Evolutionary conservation across 2,329 filamentous ascomycete genomes (phyloP).

Genomic region (Zarea fungicola): DNA sequence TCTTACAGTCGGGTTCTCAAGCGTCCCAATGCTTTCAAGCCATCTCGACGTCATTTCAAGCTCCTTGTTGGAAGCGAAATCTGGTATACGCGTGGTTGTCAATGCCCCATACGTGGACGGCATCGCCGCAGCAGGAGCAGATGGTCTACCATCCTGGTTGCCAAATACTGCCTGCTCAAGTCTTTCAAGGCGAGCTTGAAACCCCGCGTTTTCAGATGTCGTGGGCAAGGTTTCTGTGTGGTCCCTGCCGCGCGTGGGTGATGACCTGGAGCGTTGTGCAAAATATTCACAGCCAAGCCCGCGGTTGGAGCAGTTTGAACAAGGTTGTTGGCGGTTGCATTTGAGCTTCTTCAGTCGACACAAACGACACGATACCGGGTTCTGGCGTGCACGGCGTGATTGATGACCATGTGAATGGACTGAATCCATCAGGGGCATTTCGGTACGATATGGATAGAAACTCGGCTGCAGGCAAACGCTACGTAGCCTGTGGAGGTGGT

Average conservation of each 20-base stretch:
- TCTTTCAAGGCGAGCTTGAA: background rate
- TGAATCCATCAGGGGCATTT: background rate
- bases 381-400: background rate
- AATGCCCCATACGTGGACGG: background rate
- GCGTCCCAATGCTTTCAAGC: background rate
- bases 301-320: constrained; percentile 1
- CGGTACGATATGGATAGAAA: too few relatives aligned
- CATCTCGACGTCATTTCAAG: background rate
- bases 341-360: background rate
- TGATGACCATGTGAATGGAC: background rate
- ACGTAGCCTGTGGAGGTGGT: too few relatives aligned
- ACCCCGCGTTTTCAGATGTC: background rate
- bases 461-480: too few relatives aligned
- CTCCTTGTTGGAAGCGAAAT: background rate
- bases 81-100: background rate
- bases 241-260: background rate
- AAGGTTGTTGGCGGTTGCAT: constrained; percentile 4
- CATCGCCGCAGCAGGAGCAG: background rate
- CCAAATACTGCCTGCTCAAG: background rate
- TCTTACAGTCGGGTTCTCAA: background rate
- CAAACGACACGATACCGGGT: background rate
- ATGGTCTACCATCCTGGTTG: background rate
- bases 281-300: background rate
- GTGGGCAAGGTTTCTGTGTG: background rate
- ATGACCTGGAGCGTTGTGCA: background rate